phyloP scores from a whole-genome alignment of 495 filamentous ascomycete genomes.

The Staphylotrichum longicolle region DNA sequence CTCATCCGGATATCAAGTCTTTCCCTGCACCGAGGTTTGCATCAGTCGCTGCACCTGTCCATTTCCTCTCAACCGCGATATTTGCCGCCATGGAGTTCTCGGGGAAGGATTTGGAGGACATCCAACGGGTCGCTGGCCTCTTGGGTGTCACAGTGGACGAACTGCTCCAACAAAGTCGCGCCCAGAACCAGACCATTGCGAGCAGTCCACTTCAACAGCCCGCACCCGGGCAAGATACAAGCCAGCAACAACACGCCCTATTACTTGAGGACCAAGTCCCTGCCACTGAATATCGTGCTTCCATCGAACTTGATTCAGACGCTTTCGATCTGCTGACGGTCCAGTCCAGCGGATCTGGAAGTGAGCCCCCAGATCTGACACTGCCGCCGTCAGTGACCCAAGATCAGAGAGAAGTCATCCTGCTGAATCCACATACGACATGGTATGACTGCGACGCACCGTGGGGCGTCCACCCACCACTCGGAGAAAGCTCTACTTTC shows the following conservation, averaged over 20 bases:
- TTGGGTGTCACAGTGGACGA: constrained; percentile 34
- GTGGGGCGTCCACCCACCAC: constrained; percentile 9
- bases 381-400: constrained; percentile 1
- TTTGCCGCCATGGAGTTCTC: constrained; percentile 29
- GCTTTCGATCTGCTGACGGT: not conserved
- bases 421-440: constrained; percentile 27
- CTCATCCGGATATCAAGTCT: constrained; percentile 28
- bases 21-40: not conserved
- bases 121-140: constrained; percentile 33
- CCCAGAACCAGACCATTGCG: constrained; percentile 6
- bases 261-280: not conserved
- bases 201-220: constrained; percentile 1
- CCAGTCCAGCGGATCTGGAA: not conserved
- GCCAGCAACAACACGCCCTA: not conserved
- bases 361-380: not conserved
- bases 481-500: not conserved
- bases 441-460: constrained; percentile 31
- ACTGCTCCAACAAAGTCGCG: constrained; percentile 28
- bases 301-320: constrained; percentile 1
- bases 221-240: not conserved
- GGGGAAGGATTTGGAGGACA: constrained; percentile 28
- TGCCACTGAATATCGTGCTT: not conserved
- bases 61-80: not conserved
- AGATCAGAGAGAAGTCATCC: constrained; percentile 12
- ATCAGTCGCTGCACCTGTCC: not conserved